These are phyloP conservation scores for Dichomitus squalens DNA, from an alignment of 1,284 basidiomycete genomes.

Conservation along the genomic window DNA sequence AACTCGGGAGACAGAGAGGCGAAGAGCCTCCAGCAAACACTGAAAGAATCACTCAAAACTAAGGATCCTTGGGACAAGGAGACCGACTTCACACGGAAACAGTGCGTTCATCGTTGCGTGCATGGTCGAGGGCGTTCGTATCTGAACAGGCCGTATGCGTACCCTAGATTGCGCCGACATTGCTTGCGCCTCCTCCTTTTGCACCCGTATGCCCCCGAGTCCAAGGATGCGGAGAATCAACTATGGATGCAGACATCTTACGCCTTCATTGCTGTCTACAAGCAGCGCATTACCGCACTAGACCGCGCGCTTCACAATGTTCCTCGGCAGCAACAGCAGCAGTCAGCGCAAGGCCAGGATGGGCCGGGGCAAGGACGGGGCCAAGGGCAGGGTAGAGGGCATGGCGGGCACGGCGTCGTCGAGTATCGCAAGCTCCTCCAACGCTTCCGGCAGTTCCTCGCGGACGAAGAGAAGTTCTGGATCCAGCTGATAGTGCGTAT, in stretches of 20 bases:
- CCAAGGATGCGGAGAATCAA: constrained; percentile 79
- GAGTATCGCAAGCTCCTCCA: constrained; percentile 87
- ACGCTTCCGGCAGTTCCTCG: constrained; percentile 84
- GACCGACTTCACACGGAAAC: constrained; percentile 82
- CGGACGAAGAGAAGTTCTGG: constrained; percentile 90
- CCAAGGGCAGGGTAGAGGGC: constrained; percentile 33
- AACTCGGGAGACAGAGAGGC: constrained; percentile 55
- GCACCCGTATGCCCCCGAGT: constrained; percentile 74
- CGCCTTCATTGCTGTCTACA: constrained; percentile 83
- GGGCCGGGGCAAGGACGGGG: constrained; percentile 35
- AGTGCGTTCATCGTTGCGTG: constrained; percentile 50
- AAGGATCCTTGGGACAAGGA: constrained; percentile 82
- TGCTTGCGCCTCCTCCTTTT: constrained; percentile 78
- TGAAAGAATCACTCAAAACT: constrained; percentile 72
- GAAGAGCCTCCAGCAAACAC: constrained; percentile 62
- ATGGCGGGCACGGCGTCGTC: constrained; percentile 56
- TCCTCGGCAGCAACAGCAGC: constrained; percentile 45
- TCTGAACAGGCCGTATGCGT: constrained; percentile 1
- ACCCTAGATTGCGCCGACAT: constrained; percentile 69
- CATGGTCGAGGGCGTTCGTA: not conserved
- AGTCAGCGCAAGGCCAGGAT: constrained; percentile 35
- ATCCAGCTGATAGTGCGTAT: constrained; percentile 73
- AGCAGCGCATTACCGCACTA: constrained; percentile 69
- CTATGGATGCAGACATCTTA: constrained; percentile 95
- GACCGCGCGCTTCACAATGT: constrained; percentile 60